Conservation (phyloP, 1,139 yeast genomes). For the Arxiozyma telluris region DNA sequence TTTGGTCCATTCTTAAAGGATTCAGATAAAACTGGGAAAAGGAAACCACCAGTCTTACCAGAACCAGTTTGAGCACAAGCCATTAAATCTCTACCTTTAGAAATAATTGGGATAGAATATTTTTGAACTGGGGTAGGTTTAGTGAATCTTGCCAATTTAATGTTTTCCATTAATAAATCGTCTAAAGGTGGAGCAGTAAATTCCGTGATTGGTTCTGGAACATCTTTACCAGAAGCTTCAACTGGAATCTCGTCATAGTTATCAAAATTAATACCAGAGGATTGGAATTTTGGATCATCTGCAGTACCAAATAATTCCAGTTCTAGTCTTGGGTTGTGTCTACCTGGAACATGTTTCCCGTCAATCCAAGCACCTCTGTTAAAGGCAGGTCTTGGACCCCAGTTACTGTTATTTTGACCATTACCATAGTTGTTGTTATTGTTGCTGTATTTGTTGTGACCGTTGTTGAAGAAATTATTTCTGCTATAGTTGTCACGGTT, state of each 20-base stretch:
- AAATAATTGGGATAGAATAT: conserved; percentile 95
- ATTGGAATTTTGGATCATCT: conserved; percentile 75
- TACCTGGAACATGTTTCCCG: conserved; percentile 84
- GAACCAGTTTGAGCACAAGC: conserved; percentile 99
- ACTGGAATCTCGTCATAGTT: conserved; percentile 98
- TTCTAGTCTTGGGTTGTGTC: conserved; percentile 62
- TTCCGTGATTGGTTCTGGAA: conserved; percentile 84
- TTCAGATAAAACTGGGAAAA: conserved; percentile 94
- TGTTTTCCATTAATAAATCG: conserved; percentile 75
- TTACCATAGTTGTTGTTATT: background rate
- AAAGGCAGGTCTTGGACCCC: conserved; percentile 19
- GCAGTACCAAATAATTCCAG: conserved; percentile 77
- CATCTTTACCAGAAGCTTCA: conserved; percentile 92
- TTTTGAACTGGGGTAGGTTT: conserved; percentile 98
- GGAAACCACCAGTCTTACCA: conserved; percentile 99
- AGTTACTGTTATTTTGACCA: background rate
- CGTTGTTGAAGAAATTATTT: conserved; percentile 12
- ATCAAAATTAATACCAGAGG: conserved; percentile 97
- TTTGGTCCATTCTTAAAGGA: conserved; percentile 87
- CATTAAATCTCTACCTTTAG: conserved; percentile 94
- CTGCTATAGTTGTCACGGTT: conserved; percentile 14
- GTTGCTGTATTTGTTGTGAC: background rate
- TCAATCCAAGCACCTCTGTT: conserved; percentile 57
- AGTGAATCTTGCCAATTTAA: conserved; percentile 77
- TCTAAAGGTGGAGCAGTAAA: conserved; percentile 94